Percentiles rank a stretch among this genome's conserved stretches.
These are phyloP conservation scores for Trametes polyzona DNA, from an alignment of 1,284 basidiomycete genomes.

Conservation along the genomic window DNA sequence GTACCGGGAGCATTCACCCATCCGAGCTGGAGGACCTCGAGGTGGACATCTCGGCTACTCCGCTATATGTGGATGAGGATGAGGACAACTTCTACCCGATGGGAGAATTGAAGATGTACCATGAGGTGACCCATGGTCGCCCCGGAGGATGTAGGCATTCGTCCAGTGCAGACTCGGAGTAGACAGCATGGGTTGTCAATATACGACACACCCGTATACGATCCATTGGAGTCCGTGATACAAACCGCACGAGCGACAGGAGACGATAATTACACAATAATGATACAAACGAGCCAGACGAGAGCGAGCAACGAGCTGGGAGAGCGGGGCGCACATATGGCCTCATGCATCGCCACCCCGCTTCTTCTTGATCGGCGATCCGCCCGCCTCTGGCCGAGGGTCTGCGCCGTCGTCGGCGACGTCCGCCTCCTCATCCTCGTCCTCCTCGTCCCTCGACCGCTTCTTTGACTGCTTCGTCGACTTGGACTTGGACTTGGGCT, in stretches of 20 bases:
- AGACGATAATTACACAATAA: neutral
- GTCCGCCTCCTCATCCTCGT: neutral
- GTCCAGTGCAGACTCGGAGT: neutral
- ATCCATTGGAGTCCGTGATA: neutral
- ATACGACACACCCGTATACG: neutral
- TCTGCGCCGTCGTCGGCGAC: neutral
- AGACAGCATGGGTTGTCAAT: neutral
- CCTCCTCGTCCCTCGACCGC: neutral
- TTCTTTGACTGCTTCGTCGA: conserved; percentile 2
- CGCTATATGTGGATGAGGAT: conserved; percentile 28
- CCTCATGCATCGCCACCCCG: conserved; percentile 2
- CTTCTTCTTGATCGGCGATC: conserved; percentile 9
- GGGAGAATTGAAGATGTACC: conserved; percentile 3
- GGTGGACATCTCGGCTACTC: conserved; percentile 35
- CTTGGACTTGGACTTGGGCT: too few relatives aligned
- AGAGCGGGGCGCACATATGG: too few relatives aligned
- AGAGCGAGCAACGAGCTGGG: too few relatives aligned
- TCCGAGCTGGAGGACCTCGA: conserved; percentile 26
- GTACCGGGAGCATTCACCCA: neutral
- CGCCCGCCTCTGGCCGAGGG: neutral
- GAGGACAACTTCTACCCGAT: conserved; percentile 29
- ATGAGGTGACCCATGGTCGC: conserved; percentile 13
- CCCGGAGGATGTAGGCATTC: conserved; percentile 1
- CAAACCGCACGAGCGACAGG: neutral
- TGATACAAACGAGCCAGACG: neutral